Conservation (phyloP, 495 filamentous ascomycete genomes). For the Penicillium canariense region DNA sequence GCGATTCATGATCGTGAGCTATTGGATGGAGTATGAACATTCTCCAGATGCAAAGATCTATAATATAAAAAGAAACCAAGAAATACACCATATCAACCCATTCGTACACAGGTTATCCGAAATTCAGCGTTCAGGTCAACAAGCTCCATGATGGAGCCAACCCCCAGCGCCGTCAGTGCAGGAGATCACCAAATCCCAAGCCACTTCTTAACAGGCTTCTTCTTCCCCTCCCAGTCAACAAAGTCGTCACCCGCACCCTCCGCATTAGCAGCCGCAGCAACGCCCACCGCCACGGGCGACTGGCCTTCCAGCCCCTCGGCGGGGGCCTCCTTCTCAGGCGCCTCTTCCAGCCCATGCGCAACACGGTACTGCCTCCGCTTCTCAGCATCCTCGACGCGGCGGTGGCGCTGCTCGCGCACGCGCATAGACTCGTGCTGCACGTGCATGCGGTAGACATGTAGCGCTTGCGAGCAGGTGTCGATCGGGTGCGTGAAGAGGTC, state of each 20-base stretch:
- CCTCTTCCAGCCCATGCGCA: slow-evolving; percentile 73
- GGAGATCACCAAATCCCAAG: slow-evolving; percentile 55
- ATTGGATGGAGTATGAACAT: neutral
- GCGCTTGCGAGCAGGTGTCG: slow-evolving; percentile 49
- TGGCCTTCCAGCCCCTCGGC: slow-evolving; percentile 12
- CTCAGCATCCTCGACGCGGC: slow-evolving; percentile 70
- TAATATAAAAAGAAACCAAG: neutral
- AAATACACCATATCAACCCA: neutral
- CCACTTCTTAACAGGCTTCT: slow-evolving; percentile 58
- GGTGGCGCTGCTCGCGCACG: slow-evolving; percentile 62
- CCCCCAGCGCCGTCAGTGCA: too few relatives aligned
- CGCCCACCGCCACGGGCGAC: slow-evolving; percentile 20
- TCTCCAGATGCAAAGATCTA: neutral
- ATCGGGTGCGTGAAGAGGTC: slow-evolving; percentile 63
- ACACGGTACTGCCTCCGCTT: slow-evolving; percentile 76
- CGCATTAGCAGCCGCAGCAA: slow-evolving; percentile 35
- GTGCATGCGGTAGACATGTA: slow-evolving; percentile 70
- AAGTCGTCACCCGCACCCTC: slow-evolving; percentile 21
- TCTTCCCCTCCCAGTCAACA: slow-evolving; percentile 47
- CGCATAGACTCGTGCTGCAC: slow-evolving; percentile 59
- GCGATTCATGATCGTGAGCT: slow-evolving; percentile 21
- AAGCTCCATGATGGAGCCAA: too few relatives aligned
- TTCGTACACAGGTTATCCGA: too few relatives aligned
- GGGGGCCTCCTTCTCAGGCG: slow-evolving; percentile 22
- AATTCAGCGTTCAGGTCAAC: too few relatives aligned